Evolutionary conservation across 352 stramenopile species (phyloP).

Genomic region (Bremia lactucae): DNA sequence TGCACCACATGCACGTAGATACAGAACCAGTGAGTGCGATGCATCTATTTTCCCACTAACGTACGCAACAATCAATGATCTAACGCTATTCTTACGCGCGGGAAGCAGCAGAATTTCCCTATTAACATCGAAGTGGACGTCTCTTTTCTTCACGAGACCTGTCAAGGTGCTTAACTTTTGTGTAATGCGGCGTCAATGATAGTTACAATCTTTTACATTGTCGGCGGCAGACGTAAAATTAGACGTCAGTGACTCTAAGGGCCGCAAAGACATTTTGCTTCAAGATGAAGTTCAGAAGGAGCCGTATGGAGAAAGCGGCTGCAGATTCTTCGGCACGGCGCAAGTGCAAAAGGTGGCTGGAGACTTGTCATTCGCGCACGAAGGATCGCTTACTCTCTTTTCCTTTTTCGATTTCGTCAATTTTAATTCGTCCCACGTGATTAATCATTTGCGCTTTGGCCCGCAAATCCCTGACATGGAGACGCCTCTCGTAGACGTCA

Average conservation of each 20-base stretch:
- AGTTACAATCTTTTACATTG: slow-evolving; percentile 2
- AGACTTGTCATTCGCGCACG: slow-evolving; percentile 79
- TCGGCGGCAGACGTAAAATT: slow-evolving; percentile 63
- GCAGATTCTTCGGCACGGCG: slow-evolving; percentile 55
- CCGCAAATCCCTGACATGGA: slow-evolving; percentile 77
- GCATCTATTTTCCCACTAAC: not conserved
- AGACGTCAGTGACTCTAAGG: slow-evolving; percentile 79
- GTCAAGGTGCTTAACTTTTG: slow-evolving; percentile 31
- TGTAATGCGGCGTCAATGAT: not conserved
- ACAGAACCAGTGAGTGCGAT: slow-evolving; percentile 46
- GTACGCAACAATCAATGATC: slow-evolving; percentile 1
- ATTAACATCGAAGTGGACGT: slow-evolving; percentile 79
- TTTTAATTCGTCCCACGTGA: slow-evolving; percentile 81
- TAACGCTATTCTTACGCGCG: slow-evolving; percentile 3
- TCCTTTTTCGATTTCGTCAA: slow-evolving; percentile 83
- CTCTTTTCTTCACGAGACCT: slow-evolving; percentile 70
- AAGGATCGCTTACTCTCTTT: slow-evolving; percentile 78
- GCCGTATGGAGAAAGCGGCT: slow-evolving; percentile 54
- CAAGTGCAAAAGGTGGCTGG: slow-evolving; percentile 76
- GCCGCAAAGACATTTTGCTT: slow-evolving; percentile 76
- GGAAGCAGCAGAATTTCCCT: slow-evolving; percentile 67
- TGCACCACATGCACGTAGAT: slow-evolving; percentile 84
- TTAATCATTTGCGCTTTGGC: slow-evolving; percentile 73
- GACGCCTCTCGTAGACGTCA: slow-evolving; percentile 75
- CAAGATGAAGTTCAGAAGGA: slow-evolving; percentile 51